Percentiles rank a stretch among this genome's conserved stretches.
These are phyloP conservation scores for Byssoonygena ceratinophila DNA, from an alignment of 2,329 filamentous ascomycete genomes.

Conservation along the genomic window DNA sequence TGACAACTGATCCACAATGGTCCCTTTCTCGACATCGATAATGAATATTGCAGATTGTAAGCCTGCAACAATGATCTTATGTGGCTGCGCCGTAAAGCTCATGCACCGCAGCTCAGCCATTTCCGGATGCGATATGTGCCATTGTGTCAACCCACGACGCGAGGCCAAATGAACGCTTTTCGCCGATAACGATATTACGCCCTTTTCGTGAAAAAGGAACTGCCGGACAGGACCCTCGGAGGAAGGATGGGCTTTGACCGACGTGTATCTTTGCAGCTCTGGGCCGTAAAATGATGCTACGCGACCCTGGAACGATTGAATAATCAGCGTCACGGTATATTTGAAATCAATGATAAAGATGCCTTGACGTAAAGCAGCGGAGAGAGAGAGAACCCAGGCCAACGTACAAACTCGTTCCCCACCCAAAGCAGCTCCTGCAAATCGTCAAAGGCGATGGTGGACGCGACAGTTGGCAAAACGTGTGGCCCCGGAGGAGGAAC, in stretches of 20 bases:
- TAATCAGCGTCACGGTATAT: not conserved
- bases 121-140: slow-evolving; percentile 69
- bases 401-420: slow-evolving; percentile 74
- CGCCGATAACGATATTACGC: slow-evolving; percentile 73
- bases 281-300: slow-evolving; percentile 79
- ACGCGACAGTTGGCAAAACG: slow-evolving; percentile 58
- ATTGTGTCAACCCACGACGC: slow-evolving; percentile 70
- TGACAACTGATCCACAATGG: slow-evolving; percentile 59
- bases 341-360: not conserved
- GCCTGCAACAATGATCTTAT: slow-evolving; percentile 77
- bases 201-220: slow-evolving; percentile 81
- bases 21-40: slow-evolving; percentile 60
- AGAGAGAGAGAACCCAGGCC: not conserved
- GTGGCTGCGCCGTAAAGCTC: slow-evolving; percentile 83
- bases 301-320: slow-evolving; percentile 52
- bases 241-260: slow-evolving; percentile 66
- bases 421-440: slow-evolving; percentile 84
- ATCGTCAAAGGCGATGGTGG: slow-evolving; percentile 79
- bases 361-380: not conserved
- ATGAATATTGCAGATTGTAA: slow-evolving; percentile 77
- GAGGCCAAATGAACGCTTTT: slow-evolving; percentile 81
- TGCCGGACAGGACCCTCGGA: slow-evolving; percentile 74
- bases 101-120: slow-evolving; percentile 88
- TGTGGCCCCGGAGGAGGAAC: slow-evolving; percentile 67
- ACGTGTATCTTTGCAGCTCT: slow-evolving; percentile 81